A percentile compares a stretch with the other conserved stretches of the same genome.
phyloP scores from a whole-genome alignment of 306 rosid genomes.

The Vachellia collinsii region DNA sequence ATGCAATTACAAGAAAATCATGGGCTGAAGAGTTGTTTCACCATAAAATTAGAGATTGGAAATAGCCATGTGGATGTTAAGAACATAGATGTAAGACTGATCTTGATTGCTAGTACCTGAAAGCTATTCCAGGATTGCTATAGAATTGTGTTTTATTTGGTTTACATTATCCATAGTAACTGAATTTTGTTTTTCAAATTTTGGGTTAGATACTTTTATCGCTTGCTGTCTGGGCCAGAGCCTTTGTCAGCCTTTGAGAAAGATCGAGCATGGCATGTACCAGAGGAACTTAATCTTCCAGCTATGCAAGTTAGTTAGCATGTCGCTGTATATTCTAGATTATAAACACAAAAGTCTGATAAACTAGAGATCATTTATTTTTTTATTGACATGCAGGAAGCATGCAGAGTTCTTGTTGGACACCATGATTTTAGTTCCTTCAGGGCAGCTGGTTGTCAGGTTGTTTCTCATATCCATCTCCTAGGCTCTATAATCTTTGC shows the following conservation, averaged over 20 bases:
- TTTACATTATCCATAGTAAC: conserved; percentile 17
- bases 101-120: conserved; percentile 18
- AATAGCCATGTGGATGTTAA: background rate
- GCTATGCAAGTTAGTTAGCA: conserved; percentile 83
- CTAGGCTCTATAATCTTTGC: conserved; percentile 10
- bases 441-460: conserved; percentile 97
- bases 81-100: conserved; percentile 17
- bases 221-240: conserved; percentile 81
- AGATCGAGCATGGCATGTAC: conserved; percentile 88
- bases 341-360: conserved; percentile 18
- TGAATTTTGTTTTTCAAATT: conserved; percentile 19
- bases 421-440: conserved; percentile 96
- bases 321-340: conserved; percentile 27
- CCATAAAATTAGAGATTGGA: background rate
- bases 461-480: conserved; percentile 38
- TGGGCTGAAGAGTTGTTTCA: conserved; percentile 15
- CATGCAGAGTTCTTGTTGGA: conserved; percentile 86
- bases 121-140: conserved; percentile 15
- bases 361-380: conserved; percentile 2
- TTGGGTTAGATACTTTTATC: conserved; percentile 76
- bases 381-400: conserved; percentile 63
- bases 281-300: conserved; percentile 68
- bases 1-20: background rate
- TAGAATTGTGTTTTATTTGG: conserved; percentile 2
- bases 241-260: conserved; percentile 81